Evolutionary conservation across 2,329 filamentous ascomycete species (phyloP).

Genomic region (Harringtonia lauricola): DNA sequence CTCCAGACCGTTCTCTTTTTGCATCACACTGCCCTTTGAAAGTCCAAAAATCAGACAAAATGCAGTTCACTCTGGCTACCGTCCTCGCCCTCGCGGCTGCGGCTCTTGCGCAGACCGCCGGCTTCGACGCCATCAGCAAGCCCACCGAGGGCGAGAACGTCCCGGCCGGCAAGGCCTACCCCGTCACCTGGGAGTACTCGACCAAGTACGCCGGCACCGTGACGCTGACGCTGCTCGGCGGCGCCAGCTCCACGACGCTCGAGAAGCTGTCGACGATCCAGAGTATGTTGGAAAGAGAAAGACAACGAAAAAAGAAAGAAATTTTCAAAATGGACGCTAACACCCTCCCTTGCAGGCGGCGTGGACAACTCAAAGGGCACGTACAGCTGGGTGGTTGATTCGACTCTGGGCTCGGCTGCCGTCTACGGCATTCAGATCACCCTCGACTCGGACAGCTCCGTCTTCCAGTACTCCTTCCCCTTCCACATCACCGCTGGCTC

Average conservation of each 20-base stretch:
- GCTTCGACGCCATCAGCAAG: constrained; percentile 42
- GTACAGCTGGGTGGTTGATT: constrained; percentile 40
- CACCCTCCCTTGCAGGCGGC: constrained; percentile 23
- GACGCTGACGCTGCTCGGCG: constrained; percentile 44
- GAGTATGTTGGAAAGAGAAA: constrained; percentile 37
- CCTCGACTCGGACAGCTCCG: constrained; percentile 31
- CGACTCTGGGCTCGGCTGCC: constrained; percentile 29
- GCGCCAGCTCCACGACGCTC: constrained; percentile 31
- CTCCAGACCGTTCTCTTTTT: not conserved
- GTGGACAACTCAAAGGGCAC: constrained; percentile 31
- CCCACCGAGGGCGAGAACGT: constrained; percentile 33
- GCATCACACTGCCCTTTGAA: no score
- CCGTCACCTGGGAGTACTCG: constrained; percentile 38
- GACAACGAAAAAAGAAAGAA: no score
- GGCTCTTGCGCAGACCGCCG: constrained; percentile 40
- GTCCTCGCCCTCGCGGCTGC: constrained; percentile 39
- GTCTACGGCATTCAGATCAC: constrained; percentile 49
- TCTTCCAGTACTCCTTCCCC: constrained; percentile 53
- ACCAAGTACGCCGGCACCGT: constrained; percentile 31
- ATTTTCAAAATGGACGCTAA: no score
- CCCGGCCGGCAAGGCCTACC: constrained; percentile 35
- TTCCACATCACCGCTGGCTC: constrained; percentile 35
- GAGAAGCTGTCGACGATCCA: constrained; percentile 30
- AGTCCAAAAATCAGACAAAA: constrained; percentile 31
- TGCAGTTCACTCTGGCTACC: constrained; percentile 41